Evolutionary conservation across 306 rosid genomes (phyloP), one percentile per base, ranked within the genome.

Genomic region (Alnus rubra): DNA sequence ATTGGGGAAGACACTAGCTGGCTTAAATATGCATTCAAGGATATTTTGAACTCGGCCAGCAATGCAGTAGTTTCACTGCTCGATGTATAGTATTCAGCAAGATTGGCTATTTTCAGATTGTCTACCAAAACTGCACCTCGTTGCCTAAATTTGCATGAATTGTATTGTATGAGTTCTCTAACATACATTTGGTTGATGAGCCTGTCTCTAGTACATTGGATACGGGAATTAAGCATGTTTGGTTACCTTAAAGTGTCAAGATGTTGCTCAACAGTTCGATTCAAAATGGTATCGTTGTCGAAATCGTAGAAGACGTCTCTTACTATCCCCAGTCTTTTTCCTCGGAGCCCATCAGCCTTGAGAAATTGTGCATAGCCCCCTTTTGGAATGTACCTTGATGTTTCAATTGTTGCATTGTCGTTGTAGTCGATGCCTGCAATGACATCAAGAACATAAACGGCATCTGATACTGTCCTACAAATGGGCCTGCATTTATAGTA

Each of bases 391-490:
- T 76, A 67, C 31, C 72, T 76, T 35, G 86, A 87, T 9, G 44
- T 58, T 69, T 42, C 52, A 18, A 56, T 78, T 44, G 83, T 77
- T 59, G 86, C 85, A 4, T 39, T 64, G 49, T 90, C 89, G 5
- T 83, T 69, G 59, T 35, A 9, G 76, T 87, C 89, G 9, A 48
- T 14, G 69, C 91, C 91, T 19, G 58, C 88, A 73, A 88, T 88
- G n/a, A 33, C 82, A 3, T 88, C 91, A 71, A 90, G 92, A 78
- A 90, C 88, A 55, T 80, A 45, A 37, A 80, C 84, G 0, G 83
- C 87, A 84, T 90, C 89, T 10, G 81, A 42, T 2, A 90, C 86
- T 9, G 85, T 90, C 77, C 90, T 88, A 1, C 86, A 59, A 23
- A 85, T 72, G 28, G 89, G 79, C 69, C 92, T 88, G 70, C 69